These are phyloP conservation scores for Corymbia citriodora DNA, from an alignment of 441 rosid genomes.

Conservation along the genomic window DNA sequence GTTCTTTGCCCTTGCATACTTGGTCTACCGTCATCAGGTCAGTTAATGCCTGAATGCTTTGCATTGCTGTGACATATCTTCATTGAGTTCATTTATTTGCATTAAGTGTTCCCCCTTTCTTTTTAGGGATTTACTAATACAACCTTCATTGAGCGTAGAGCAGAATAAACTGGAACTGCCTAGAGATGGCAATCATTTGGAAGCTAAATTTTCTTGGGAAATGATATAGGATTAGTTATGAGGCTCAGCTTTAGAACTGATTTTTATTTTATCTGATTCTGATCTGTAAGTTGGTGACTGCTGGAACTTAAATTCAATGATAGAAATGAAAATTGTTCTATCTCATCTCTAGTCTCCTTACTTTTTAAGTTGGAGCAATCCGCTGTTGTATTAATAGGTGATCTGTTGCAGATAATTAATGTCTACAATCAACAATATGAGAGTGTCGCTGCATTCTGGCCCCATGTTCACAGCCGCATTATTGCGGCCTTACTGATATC, in stretches of 20 bases:
- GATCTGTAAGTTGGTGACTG: background rate
- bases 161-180: background rate
- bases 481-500: constrained; percentile 83
- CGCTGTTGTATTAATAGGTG: background rate
- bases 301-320: background rate
- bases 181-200: background rate
- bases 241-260: background rate
- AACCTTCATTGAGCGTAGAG: background rate
- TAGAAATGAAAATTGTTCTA: background rate
- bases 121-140: background rate
- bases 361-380: background rate
- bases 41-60: constrained; percentile 4
- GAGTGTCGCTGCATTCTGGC: constrained; percentile 98
- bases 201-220: background rate
- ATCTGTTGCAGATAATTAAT: constrained; percentile 61
- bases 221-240: background rate
- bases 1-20: constrained; percentile 89
- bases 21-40: constrained; percentile 98
- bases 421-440: constrained; percentile 88
- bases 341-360: background rate
- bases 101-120: background rate
- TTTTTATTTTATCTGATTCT: background rate
- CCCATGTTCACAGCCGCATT: constrained; percentile 88
- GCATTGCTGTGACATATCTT: background rate
- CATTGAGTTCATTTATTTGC: background rate